phyloP scores from a whole-genome alignment of 257 asterid genomes.

The Scutellaria barbata region DNA sequence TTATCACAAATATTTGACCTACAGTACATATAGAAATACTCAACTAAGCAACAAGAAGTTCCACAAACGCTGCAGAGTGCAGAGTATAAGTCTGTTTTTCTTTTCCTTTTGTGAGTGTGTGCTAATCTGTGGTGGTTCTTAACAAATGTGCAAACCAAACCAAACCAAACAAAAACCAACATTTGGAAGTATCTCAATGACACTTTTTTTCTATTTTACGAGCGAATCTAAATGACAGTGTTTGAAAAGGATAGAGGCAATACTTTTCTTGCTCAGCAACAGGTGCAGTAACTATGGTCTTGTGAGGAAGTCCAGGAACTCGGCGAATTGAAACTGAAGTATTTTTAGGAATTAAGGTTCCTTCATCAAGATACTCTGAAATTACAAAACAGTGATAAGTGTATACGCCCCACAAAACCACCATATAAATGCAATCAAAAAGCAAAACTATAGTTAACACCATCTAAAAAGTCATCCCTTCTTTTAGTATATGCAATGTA shows the following conservation, averaged over 20 bases:
- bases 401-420: constrained; percentile 46
- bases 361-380: constrained; percentile 96
- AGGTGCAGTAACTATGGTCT: too few species aligned
- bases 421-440: constrained; percentile 42
- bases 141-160: too few species aligned
- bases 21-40: constrained; percentile 47
- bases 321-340: too few species aligned
- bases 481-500: neutral
- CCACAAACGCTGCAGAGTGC: constrained; percentile 6
- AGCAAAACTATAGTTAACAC: constrained; percentile 32
- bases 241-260: constrained; percentile 59
- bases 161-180: too few species aligned
- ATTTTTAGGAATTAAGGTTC: constrained; percentile 84
- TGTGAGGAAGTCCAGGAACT: constrained; percentile 96
- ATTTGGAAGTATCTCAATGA: constrained; percentile 9
- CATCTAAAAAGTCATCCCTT: constrained; percentile 25
- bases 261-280: constrained; percentile 90
- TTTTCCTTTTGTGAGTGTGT: neutral
- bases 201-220: constrained; percentile 1
- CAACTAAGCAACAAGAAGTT: constrained; percentile 42
- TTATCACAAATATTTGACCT: constrained; percentile 66
- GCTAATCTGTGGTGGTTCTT: neutral
- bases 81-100: constrained; percentile 10
- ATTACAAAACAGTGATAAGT: constrained; percentile 53
- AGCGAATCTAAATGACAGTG: constrained; percentile 44